Base-by-base conservation (phyloP, 306 rosid genomes). In the Erythrophleum fordii region DNA sequence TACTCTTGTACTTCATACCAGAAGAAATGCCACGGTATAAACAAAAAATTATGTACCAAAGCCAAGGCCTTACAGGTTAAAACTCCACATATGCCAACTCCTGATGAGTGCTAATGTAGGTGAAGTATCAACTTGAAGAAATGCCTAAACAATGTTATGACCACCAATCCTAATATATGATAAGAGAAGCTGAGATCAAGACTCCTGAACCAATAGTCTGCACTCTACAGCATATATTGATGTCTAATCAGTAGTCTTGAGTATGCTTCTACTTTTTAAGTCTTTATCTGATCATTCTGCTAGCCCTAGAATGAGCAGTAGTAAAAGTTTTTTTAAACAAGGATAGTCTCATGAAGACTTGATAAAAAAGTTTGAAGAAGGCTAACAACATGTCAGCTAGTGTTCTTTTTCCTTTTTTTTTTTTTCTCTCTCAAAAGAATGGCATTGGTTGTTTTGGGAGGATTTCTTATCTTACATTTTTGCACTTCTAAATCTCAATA, bases 131-230 rank as follows among this genome's bases (percentile, higher is more conserved):
- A 23, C n/a, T 37, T 66, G 76, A 46, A 75, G 41, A 74, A 81
- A 58, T 45, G 55, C 71, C 75, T 6, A 72, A 60, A 52, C 41
- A n/a, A 6, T 42, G 45, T 41, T 52, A 29, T 1, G 25, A 83
- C 42, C 49, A 78, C 39, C 67, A 73, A 55, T 35, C 42, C 67
- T 44, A n/a, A n/a, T 34, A 44, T 78, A 65, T 28, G 5, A n/a
- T 22, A 29, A 29, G 18, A 51, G 39, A 16, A 42, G 58, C 52
- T 13, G 83, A 18, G 25, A 81, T 68, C 25, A 68, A 81, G 51
- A 81, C 41, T 49, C 60, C 56, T 56, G 56, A 81, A 58, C 77
- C 55, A 69, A 58, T 45, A 58, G 53, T n/a, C n/a, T n/a, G n/a
- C n/a, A n/a, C n/a, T 61, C 29, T 20, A 56, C n/a, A 70, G 23